phyloP scores from a whole-genome alignment of 495 filamentous ascomycete genomes.

The Neohortaea acidophila region DNA sequence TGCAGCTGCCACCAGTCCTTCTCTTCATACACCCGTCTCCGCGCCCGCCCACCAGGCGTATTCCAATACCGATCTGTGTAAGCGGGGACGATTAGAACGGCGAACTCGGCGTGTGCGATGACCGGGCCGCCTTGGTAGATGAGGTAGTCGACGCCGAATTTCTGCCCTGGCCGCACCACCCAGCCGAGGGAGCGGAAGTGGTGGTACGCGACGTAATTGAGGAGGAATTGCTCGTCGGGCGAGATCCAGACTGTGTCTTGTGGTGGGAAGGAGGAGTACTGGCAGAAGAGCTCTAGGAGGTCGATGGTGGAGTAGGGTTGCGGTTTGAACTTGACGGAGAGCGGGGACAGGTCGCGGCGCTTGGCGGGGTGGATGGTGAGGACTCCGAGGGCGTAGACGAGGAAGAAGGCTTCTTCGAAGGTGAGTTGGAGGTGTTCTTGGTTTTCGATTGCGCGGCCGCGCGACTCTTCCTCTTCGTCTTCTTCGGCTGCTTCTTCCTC shows the following conservation, averaged over 20 bases:
- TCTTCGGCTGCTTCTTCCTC: background rate
- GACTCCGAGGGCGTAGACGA: conserved; percentile 67
- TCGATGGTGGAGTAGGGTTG: conserved; percentile 29
- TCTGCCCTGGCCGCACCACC: conserved; percentile 86
- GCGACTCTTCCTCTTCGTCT: background rate
- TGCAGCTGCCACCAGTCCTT: conserved; percentile 85
- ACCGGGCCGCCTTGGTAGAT: conserved; percentile 91
- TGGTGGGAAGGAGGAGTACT: conserved; percentile 50
- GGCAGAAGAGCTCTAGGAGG: conserved; percentile 51
- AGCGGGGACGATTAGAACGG: conserved; percentile 64
- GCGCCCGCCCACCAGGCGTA: conserved; percentile 33
- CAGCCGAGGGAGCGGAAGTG: conserved; percentile 94
- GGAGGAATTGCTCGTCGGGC: conserved; percentile 68
- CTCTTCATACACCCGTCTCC: conserved; percentile 33
- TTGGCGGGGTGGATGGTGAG: conserved; percentile 41
- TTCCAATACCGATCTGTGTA: conserved; percentile 65
- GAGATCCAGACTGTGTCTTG: conserved; percentile 8
- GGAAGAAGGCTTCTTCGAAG: conserved; percentile 83
- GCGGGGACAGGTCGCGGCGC: conserved; percentile 6
- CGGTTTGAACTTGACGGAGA: background rate
- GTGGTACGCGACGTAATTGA: conserved; percentile 81
- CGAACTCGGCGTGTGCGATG: conserved; percentile 89
- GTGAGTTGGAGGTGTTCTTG: conserved; percentile 86
- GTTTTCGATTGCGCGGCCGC: conserved; percentile 36
- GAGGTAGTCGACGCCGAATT: conserved; percentile 87